phyloP scores from a whole-genome alignment of 139 green algal genomes.

The Volvox reticuliferus region DNA sequence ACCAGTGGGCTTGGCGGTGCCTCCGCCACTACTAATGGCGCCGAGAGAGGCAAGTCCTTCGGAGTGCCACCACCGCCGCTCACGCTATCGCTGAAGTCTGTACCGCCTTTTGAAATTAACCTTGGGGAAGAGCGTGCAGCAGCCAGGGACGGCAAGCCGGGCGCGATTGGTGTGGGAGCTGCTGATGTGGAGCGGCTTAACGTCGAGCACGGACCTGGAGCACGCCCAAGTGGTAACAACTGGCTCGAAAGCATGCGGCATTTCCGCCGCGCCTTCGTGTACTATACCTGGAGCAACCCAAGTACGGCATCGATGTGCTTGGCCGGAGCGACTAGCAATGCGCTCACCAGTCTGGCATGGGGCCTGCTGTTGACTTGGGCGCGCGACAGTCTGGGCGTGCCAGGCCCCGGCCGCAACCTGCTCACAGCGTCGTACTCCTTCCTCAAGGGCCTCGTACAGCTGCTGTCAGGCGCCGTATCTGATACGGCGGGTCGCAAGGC shows the following conservation, averaged over 20 bases:
- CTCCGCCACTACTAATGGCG: no score
- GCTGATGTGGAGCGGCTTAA: no score
- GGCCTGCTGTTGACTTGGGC: constrained; percentile 49
- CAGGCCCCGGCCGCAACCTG: constrained; percentile 36
- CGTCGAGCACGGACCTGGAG: no score
- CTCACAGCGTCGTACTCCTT: constrained; percentile 37
- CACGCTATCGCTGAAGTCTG: no score
- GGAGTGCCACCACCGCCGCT: no score
- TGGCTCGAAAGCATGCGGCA: background rate
- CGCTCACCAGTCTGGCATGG: constrained; percentile 37
- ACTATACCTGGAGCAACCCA: background rate
- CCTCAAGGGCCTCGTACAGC: constrained; percentile 28
- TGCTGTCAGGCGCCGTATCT: background rate
- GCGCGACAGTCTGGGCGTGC: constrained; percentile 26
- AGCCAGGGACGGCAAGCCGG: no score
- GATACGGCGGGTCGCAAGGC: constrained; percentile 16
- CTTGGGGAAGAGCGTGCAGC: no score
- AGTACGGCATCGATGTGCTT: constrained; percentile 22
- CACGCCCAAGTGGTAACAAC: background rate
- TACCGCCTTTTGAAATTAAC: no score
- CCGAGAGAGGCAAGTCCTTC: no score
- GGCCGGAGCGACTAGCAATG: constrained; percentile 23
- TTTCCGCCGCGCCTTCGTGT: background rate
- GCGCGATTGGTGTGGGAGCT: no score
- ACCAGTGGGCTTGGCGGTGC: no score